Percentiles rank a stretch among this genome's conserved stretches.
These are phyloP conservation scores for Phaeosphaeriaceae sp. DNA, from an alignment of 2,329 filamentous ascomycete genomes.

Conservation along the genomic window DNA sequence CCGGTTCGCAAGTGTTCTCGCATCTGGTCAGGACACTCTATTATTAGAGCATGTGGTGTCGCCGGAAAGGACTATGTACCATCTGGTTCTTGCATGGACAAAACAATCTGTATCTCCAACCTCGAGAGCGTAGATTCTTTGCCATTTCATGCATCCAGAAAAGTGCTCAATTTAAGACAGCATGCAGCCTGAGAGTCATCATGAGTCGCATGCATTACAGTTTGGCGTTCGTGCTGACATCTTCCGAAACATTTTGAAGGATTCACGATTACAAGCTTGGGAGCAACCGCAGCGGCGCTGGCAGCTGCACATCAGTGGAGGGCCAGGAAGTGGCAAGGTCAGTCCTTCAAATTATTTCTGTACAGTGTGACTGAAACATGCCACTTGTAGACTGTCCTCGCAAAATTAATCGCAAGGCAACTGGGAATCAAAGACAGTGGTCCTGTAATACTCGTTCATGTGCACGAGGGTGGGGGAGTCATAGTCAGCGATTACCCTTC, in stretches of 20 bases:
- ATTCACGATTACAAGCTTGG: not conserved
- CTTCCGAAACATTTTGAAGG: not conserved
- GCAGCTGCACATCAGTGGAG: not conserved
- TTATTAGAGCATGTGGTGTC: not conserved
- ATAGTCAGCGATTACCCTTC: not conserved
- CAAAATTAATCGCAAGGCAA: not conserved
- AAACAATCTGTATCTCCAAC: no score
- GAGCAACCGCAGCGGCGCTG: not conserved
- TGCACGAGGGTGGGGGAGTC: not conserved
- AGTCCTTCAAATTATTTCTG: not conserved
- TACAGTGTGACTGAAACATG: not conserved
- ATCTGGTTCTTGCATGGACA: no score
- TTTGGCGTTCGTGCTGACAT: not conserved
- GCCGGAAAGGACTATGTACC: not conserved
- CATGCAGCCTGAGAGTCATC: not conserved
- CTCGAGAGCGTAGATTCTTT: no score
- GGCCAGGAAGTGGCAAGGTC: not conserved
- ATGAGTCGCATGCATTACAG: not conserved
- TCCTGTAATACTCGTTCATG: not conserved
- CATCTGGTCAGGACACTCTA: not conserved
- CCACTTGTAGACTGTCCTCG: not conserved
- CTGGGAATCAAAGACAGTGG: not conserved
- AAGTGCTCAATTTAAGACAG: not conserved
- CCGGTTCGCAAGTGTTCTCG: no score
- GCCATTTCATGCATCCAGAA: not conserved